Base-by-base conservation (phyloP, 371 early-diverging fungal genomes). In the Lichtheimia ornata region DNA sequence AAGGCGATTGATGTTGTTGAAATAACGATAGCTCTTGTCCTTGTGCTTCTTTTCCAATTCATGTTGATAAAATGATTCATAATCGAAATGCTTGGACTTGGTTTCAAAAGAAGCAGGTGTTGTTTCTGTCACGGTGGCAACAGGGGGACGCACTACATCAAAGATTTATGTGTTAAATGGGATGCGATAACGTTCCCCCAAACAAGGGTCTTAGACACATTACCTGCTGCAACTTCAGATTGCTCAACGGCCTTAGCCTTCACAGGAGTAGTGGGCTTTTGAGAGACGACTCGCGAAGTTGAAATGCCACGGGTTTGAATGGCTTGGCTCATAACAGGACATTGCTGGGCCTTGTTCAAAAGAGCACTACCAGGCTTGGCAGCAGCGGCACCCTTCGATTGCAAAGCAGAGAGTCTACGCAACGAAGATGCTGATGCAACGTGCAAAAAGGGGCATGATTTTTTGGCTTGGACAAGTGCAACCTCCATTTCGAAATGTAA, bases 1-100 rank as follows among this genome's bases (percentile, higher is more conserved):
- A 27, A 98, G 81, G 30, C 98, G 94, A 77, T 97, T 98, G 85
- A 98, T 97, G 86, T 97, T 97, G 90, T 98, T 97, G 75, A 98
- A 97, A 79, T 95, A 97, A 65, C 99, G 92, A 82, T 98, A 98
- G 69, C 88, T 88, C 85, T 94, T 93, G 87, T 98, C 98, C 66
- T 88, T 79, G 71, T 94, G 95, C 81, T 98, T 98, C 86, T 94
- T 94, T 27, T 95, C 91, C 52, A 98, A 72, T 81, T 95, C 91
- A 24, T 72, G 70, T 60, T 85, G 76, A 74, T 94, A 97, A 65
- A 90, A 83, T 51, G 74, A 70, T 72, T 97, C 97, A 76, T 98
- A 98, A 76, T 96, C 92, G 66, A 95, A 97, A 56, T 81, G 71
- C 53, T 79, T 79, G 47, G 57, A 43, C 47, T 81, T 81, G 12